Conservation (phyloP, 768 basidiomycete species). For the Podaxis pistillaris region DNA sequence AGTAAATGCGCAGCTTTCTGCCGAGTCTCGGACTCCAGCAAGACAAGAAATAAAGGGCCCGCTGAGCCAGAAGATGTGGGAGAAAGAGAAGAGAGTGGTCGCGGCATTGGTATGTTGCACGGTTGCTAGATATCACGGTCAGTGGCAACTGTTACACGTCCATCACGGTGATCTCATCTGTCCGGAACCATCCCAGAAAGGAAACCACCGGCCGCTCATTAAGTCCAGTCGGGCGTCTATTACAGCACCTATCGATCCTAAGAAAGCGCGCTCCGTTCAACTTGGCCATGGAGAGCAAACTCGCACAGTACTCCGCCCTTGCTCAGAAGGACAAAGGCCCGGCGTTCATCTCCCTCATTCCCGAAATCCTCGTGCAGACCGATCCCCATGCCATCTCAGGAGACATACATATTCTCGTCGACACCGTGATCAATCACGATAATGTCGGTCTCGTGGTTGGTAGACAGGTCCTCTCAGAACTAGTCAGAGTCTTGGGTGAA, state of each 20-base stretch:
- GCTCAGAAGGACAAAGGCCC: constrained; percentile 84
- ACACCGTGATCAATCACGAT: constrained; percentile 82
- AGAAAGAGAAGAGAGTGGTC: not conserved
- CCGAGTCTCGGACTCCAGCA: not conserved
- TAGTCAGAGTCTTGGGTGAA: constrained; percentile 67
- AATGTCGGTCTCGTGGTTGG: constrained; percentile 83
- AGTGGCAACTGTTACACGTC: not conserved
- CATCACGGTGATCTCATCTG: constrained; percentile 4
- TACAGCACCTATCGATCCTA: not conserved
- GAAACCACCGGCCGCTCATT: not conserved
- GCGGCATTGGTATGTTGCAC: not conserved
- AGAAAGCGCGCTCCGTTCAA: no score
- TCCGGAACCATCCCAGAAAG: not conserved
- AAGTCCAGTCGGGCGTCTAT: not conserved
- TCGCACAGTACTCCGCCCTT: constrained; percentile 60
- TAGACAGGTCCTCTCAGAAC: constrained; percentile 82
- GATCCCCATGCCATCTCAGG: constrained; percentile 40
- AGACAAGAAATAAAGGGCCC: not conserved
- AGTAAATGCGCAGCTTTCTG: constrained; percentile 7
- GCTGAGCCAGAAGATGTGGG: not conserved
- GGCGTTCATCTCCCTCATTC: constrained; percentile 68
- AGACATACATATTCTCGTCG: constrained; percentile 72
- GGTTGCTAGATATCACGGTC: not conserved
- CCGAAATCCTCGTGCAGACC: constrained; percentile 56
- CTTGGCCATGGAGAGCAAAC: constrained; percentile 58